A percentile compares a stretch with the other conserved stretches of the same genome.
Conservation (phyloP, 2,329 filamentous ascomycete species). For the Penicillium palitans region DNA sequence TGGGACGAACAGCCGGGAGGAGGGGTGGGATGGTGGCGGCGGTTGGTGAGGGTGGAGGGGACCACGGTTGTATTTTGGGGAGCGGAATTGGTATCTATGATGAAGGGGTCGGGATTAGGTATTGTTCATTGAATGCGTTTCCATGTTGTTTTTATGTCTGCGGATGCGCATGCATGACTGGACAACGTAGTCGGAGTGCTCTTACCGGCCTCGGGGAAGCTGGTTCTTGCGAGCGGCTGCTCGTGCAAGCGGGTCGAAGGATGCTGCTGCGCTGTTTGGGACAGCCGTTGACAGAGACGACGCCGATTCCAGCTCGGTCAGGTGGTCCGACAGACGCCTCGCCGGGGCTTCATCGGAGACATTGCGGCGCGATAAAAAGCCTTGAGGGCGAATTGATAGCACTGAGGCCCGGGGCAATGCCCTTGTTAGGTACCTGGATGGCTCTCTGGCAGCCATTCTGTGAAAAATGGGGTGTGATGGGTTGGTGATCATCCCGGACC, state of each 20-base stretch:
- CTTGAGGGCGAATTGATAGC: slow-evolving; percentile 34
- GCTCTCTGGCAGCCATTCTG: slow-evolving; percentile 44
- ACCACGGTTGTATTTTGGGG: slow-evolving; percentile 91
- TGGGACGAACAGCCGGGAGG: slow-evolving; percentile 82
- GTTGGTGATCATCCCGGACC: slow-evolving; percentile 18
- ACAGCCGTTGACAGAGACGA: slow-evolving; percentile 47
- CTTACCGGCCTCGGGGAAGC: slow-evolving; percentile 56
- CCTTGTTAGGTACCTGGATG: slow-evolving; percentile 42
- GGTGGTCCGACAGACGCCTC: slow-evolving; percentile 32
- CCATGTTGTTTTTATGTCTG: background rate
- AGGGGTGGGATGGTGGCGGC: slow-evolving; percentile 79
- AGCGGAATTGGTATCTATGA: slow-evolving; percentile 85
- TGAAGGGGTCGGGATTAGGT: slow-evolving; percentile 10
- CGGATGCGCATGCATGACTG: background rate
- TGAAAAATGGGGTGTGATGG: slow-evolving; percentile 21
- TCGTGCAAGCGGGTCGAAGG: slow-evolving; percentile 53
- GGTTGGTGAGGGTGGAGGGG: slow-evolving; percentile 91
- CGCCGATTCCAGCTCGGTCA: slow-evolving; percentile 49
- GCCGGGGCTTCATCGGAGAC: slow-evolving; percentile 46
- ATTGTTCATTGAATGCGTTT: background rate
- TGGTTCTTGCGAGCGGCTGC: slow-evolving; percentile 47
- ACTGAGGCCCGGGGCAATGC: slow-evolving; percentile 38
- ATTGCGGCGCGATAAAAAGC: slow-evolving; percentile 46
- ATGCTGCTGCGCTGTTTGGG: slow-evolving; percentile 44
- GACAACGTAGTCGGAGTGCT: background rate